These are phyloP conservation scores for Fusarium duplospermum DNA, from an alignment of 2,329 filamentous ascomycete species.

Conservation along the genomic window DNA sequence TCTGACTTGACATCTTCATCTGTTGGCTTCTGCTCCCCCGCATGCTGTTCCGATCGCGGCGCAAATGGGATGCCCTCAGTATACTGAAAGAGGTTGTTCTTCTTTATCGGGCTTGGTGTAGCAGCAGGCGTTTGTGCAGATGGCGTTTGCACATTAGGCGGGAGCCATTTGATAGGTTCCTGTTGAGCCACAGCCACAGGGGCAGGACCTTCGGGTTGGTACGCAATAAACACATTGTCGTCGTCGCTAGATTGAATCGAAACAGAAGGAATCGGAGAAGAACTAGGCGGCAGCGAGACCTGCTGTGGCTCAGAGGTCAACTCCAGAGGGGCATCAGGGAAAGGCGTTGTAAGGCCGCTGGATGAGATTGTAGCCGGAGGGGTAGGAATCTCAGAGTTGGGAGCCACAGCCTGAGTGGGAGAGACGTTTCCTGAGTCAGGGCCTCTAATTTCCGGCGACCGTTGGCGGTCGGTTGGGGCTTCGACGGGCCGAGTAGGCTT, in stretches of 20 bases:
- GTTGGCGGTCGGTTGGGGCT: background rate
- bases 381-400: constrained; percentile 21
- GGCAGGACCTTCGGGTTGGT: constrained; percentile 65
- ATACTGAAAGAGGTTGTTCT: constrained; percentile 50
- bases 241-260: constrained; percentile 42
- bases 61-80: constrained; percentile 63
- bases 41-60: constrained; percentile 38
- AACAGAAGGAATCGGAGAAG: constrained; percentile 46
- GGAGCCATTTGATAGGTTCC: constrained; percentile 63
- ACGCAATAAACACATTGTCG: constrained; percentile 62
- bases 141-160: constrained; percentile 58
- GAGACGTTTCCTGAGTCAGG: constrained; percentile 16
- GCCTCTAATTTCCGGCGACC: background rate
- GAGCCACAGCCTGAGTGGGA: constrained; percentile 21
- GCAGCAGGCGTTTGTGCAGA: constrained; percentile 48
- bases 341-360: constrained; percentile 41
- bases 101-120: constrained; percentile 53
- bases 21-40: background rate
- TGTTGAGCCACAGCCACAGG: constrained; percentile 52
- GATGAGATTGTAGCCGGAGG: constrained; percentile 42
- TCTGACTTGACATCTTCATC: constrained; percentile 5
- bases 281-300: constrained; percentile 43
- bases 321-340: constrained; percentile 39
- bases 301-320: constrained; percentile 39
- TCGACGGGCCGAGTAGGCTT: background rate